Conservation (phyloP, 2,329 filamentous ascomycete species). For the Aspergillus nomiae region DNA sequence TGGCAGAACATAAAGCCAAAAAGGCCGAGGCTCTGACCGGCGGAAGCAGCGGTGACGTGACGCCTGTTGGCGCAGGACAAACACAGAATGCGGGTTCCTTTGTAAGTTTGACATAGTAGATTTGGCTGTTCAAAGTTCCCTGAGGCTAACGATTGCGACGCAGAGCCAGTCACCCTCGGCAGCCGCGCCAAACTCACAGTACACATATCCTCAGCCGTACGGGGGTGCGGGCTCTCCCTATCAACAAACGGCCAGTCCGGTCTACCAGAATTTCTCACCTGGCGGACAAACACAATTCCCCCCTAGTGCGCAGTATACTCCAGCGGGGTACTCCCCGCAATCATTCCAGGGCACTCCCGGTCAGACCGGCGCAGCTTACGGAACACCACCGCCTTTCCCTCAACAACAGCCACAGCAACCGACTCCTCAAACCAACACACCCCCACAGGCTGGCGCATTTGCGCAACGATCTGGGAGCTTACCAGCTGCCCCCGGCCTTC, state of each 20-base stretch:
- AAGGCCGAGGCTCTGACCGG: constrained; percentile 62
- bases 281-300: constrained; percentile 38
- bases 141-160: constrained; percentile 11
- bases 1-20: constrained; percentile 75
- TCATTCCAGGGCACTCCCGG: constrained; percentile 28
- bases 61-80: constrained; percentile 53
- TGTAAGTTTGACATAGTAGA: constrained; percentile 49
- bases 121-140: neutral
- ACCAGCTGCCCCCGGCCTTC: constrained; percentile 59
- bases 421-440: constrained; percentile 44
- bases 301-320: constrained; percentile 32
- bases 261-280: constrained; percentile 40
- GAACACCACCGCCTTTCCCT: constrained; percentile 45
- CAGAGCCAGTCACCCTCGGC: constrained; percentile 48
- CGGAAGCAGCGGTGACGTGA: constrained; percentile 59
- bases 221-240: constrained; percentile 45
- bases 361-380: constrained; percentile 39
- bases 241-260: constrained; percentile 44
- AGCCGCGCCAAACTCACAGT: constrained; percentile 34
- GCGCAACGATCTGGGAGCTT: constrained; percentile 56
- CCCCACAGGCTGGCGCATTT: constrained; percentile 41
- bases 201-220: constrained; percentile 45
- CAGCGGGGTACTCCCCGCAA: constrained; percentile 35
- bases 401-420: constrained; percentile 44
- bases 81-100: constrained; percentile 57